Evolutionary conservation across 2,329 filamentous ascomycete genomes (phyloP).

Genomic region (Fusarium dimerum): DNA sequence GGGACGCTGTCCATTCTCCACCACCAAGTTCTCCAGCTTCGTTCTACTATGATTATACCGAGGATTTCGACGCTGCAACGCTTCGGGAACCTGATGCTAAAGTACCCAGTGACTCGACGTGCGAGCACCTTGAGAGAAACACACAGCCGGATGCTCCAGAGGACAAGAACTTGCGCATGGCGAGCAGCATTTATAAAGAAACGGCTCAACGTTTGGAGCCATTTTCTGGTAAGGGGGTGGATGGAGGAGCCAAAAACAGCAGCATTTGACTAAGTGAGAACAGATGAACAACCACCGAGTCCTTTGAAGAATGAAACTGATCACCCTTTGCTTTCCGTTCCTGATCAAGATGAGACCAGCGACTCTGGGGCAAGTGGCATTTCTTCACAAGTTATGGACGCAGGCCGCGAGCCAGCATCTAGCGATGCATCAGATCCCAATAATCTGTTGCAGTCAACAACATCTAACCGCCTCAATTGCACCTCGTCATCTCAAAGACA

Average conservation of each 20-base stretch:
- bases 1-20: slow-evolving; percentile 28
- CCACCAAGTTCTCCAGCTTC: slow-evolving; percentile 35
- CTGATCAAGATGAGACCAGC: background rate
- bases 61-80: slow-evolving; percentile 45
- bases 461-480: background rate
- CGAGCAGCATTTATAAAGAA: background rate
- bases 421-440: background rate
- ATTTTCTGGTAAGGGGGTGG: background rate
- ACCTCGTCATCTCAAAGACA: background rate
- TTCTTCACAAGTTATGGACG: background rate
- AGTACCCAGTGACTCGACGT: slow-evolving; percentile 35
- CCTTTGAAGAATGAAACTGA: background rate
- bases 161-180: background rate
- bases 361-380: background rate
- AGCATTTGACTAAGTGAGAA: background rate
- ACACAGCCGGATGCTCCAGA: slow-evolving; percentile 16
- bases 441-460: background rate
- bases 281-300: background rate
- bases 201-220: background rate
- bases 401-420: no score
- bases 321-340: background rate
- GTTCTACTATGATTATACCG: slow-evolving; percentile 56
- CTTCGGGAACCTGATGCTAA: slow-evolving; percentile 14
- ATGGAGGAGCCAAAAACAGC: background rate
- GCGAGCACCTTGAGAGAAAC: slow-evolving; percentile 25